phyloP scores from a whole-genome alignment of 176 grass and related monocot genomes.

The Oryza longistaminata region DNA sequence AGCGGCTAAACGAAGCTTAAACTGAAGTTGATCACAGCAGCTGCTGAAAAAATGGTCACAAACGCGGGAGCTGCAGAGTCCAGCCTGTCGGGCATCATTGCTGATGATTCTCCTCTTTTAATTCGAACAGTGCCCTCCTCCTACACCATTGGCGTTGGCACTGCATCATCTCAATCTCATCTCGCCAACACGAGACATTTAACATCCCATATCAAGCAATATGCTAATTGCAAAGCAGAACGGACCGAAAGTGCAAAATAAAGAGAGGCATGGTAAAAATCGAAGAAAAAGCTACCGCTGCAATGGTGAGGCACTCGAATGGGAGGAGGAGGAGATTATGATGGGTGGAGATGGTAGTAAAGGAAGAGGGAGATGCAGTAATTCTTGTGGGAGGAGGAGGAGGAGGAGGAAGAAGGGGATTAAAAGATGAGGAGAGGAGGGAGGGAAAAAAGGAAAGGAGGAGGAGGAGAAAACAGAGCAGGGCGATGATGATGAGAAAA shows the following conservation, averaged over 20 bases:
- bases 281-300: background rate
- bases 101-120: slow-evolving; percentile 12
- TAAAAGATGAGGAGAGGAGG: background rate
- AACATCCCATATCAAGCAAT: background rate
- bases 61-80: background rate
- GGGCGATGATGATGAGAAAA: slow-evolving; percentile 45
- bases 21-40: background rate
- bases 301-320: background rate
- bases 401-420: background rate
- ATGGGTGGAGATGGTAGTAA: background rate
- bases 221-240: background rate
- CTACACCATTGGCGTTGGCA: background rate
- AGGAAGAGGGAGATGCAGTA: slow-evolving; percentile 14
- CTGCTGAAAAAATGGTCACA: background rate
- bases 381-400: background rate
- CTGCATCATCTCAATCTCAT: background rate
- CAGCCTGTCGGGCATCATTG: slow-evolving; percentile 4
- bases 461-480: background rate
- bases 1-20: background rate
- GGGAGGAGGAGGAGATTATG: slow-evolving; percentile 21
- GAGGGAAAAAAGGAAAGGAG: background rate
- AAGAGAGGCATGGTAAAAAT: background rate
- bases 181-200: background rate
- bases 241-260: background rate
- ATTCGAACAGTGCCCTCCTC: background rate